Percentiles rank a stretch among this genome's conserved stretches.
These are phyloP conservation scores for Glycyrrhiza uralensis DNA, from an alignment of 306 rosid species.

Conservation along the genomic window DNA sequence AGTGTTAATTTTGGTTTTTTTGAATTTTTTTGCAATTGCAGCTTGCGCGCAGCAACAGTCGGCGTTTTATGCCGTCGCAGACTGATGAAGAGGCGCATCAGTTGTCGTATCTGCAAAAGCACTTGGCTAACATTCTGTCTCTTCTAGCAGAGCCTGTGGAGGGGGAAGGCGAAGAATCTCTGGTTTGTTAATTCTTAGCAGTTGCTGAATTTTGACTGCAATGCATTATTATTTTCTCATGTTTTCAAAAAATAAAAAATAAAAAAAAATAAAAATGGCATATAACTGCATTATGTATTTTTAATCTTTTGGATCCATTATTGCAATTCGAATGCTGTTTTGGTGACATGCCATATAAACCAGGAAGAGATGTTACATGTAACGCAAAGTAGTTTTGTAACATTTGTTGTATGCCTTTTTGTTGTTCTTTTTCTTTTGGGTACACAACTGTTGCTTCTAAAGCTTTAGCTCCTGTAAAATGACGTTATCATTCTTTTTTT, in stretches of 20 bases:
- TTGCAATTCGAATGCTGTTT: constrained; percentile 17
- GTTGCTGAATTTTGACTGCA: constrained; percentile 2
- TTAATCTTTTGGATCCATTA: neutral
- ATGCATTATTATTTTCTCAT: neutral
- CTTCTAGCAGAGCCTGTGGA: constrained; percentile 89
- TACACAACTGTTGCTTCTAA: neutral
- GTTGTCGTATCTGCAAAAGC: constrained; percentile 91
- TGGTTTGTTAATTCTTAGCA: constrained; percentile 67
- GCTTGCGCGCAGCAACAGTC: constrained; percentile 99
- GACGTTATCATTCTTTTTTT: neutral
- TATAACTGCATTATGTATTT: neutral
- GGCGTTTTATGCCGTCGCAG: constrained; percentile 85
- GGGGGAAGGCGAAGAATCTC: constrained; percentile 83
- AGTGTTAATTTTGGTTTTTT: constrained; percentile 27
- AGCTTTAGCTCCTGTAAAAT: constrained; percentile 1
- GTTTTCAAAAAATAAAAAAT: neutral
- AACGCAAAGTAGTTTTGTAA: neutral
- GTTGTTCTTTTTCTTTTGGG: neutral
- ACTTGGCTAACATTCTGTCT: constrained; percentile 83
- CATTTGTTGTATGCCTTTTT: neutral
- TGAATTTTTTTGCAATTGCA: constrained; percentile 55
- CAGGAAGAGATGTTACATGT: constrained; percentile 12
- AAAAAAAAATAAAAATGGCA: neutral
- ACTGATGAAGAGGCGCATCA: constrained; percentile 97
- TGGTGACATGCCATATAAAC: constrained; percentile 6